Base-by-base conservation (phyloP, 2,329 filamentous ascomycete species). In the Aureobasidium lini region DNA sequence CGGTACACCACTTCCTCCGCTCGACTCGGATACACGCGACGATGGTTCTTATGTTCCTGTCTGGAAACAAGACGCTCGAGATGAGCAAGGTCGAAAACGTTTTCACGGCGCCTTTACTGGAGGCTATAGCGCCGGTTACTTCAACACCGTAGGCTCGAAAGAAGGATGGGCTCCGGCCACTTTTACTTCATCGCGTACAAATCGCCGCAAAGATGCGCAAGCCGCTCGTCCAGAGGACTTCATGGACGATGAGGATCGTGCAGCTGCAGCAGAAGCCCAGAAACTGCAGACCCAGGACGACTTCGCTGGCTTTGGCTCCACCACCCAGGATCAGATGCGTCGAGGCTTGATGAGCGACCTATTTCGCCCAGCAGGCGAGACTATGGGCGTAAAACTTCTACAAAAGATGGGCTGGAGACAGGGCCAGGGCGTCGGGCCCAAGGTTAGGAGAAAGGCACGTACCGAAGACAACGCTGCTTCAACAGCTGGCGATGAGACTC, bases 11-110 rank as follows among this genome's bases (percentile, higher is more conserved):
- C 80, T 99, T 15, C 91, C 91, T 1, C 84, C 89, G 3, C 77
- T 84, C 62, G 90, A 95, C 68, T 80, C 87, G 50, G 83, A 90
- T 18, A 80, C 83, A 39, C 86, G 90, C 67, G 92, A 97, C 72
- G 90, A 96, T 76, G 93, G 92, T 62, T 90, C 89, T 42, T 97
- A 92, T 70, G 84, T 96, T 15, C 94, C 94, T 0, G 76, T 96
- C n/a, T 97, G 94, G 91, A 96, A 97, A 77, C 94, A 99, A 78
- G 93, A 96, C 71, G 92, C 95, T 71, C 89, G 88, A 61, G 94
- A 99, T 74, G 94, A 96, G 70, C 86, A 86, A 65, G 94, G 94
- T 15, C 81, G 92, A 66, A 93, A 95, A 74, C 84, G 94, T 57
- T 80, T 99, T 3, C 94, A 99, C 73, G 94, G 94, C 64, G 94